Evolutionary conservation across 768 basidiomycete species (phyloP), one percentile per base, ranked within the genome.

Genomic region (Harrya chromipes): DNA sequence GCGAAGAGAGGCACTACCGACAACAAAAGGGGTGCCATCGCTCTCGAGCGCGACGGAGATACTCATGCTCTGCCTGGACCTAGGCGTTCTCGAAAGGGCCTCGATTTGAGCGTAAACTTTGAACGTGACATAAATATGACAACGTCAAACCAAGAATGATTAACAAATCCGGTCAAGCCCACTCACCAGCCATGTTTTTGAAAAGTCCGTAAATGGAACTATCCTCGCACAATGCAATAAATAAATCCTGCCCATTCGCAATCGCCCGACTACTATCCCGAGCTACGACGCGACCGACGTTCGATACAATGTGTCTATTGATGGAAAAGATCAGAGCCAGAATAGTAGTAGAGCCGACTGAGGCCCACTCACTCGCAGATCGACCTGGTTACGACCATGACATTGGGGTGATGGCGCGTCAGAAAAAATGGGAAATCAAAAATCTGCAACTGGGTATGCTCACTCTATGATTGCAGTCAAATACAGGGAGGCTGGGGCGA

Each of bases 381-480:
- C 49, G 87, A 82, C 71, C 90, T 92, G 65, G 37, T 49, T 29
- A 46, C 58, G 47, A 46, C 55, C 48, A 55, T 53, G 52, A 48
- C 54, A 50, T 35, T 13, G 44, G 46, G 35, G 42, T 57, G 54
- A 45, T 52, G 48, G 26, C 37, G 57, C 70, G 46, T 71, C 63
- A 60, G 59, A 52, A 54, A 53, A 62, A 51, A 62, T 29, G 41
- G 43, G 55, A 43, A 40, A 40, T 24, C 24, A 31, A 47, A 52
- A 54, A 47, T 57, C 51, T 49, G 47, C 45, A 55, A 58, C 45
- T 47, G 50, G 50, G 17, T 38, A 43, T 16, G 80, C 93, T 73
- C 68, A 94, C 93, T 97, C 94, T 26, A 97, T 74, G 55, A 95
- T 90, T 8, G 93, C 92, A 3, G 94, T 94, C 43, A 94, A 76